These are phyloP conservation scores for Hymenoscyphus occultus DNA, from an alignment of 2,329 filamentous ascomycete genomes.

Conservation along the genomic window DNA sequence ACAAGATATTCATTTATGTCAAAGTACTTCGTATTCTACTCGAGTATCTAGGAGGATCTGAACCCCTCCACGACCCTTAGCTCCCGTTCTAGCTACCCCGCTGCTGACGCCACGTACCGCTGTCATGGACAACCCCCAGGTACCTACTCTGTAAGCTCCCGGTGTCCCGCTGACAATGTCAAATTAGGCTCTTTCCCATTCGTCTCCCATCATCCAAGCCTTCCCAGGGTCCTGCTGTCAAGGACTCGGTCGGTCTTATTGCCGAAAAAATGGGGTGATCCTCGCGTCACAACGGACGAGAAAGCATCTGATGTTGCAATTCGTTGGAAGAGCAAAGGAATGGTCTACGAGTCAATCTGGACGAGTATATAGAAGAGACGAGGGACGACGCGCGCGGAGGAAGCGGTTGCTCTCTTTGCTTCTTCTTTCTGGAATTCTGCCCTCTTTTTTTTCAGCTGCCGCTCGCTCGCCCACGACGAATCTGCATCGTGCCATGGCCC, in stretches of 20 bases:
- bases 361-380: slow-evolving; percentile 9
- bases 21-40: no score
- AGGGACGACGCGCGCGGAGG: background rate
- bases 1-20: no score
- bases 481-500: background rate
- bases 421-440: background rate
- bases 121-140: no score
- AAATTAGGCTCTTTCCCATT: background rate
- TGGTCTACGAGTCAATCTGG: background rate
- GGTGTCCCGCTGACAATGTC: background rate
- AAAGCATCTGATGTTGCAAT: slow-evolving; percentile 21
- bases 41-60: background rate
- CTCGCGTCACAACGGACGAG: slow-evolving; percentile 19
- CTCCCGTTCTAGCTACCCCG: background rate
- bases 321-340: background rate
- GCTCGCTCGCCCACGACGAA: background rate
- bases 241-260: background rate
- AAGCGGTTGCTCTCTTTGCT: background rate
- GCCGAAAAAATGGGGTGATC: slow-evolving; percentile 21
- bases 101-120: background rate
- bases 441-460: background rate
- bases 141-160: background rate
- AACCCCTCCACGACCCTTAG: background rate
- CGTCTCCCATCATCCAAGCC: background rate
- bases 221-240: background rate